phyloP scores from a whole-genome alignment of 371 early-diverging fungal genomes.

The Actinomortierella wolfii region DNA sequence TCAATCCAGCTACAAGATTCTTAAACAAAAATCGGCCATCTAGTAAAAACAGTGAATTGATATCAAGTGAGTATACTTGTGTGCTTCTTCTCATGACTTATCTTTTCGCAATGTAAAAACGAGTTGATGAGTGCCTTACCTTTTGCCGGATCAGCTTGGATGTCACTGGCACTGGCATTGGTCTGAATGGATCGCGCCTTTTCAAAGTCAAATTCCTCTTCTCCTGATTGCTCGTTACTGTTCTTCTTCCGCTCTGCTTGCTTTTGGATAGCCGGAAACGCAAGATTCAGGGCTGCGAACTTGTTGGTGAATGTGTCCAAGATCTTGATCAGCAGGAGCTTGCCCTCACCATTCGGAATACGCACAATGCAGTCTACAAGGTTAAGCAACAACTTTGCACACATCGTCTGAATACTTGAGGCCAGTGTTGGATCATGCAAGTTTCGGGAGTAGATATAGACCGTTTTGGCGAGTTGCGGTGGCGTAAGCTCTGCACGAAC shows the following conservation, averaged over 20 bases:
- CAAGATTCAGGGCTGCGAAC: conserved; percentile 73
- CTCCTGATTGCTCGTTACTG: conserved; percentile 16
- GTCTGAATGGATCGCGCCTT: conserved; percentile 80
- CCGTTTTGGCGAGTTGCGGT: conserved; percentile 77
- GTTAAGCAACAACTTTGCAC: conserved; percentile 91
- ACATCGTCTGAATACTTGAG: conserved; percentile 94
- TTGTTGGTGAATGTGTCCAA: conserved; percentile 83
- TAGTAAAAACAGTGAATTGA: conserved; percentile 5
- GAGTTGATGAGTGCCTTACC: conserved; percentile 45
- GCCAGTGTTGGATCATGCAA: conserved; percentile 89
- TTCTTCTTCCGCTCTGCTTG: conserved; percentile 47
- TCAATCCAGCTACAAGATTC: conserved; percentile 85
- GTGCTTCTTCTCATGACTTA: background rate
- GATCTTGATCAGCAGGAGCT: conserved; percentile 83
- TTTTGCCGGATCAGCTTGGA: conserved; percentile 74
- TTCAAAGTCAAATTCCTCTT: conserved; percentile 83
- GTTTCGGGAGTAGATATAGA: conserved; percentile 89
- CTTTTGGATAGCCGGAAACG: conserved; percentile 58
- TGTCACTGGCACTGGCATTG: conserved; percentile 62
- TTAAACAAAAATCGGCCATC: conserved; percentile 83
- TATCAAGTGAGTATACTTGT: background rate
- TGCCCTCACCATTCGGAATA: conserved; percentile 64
- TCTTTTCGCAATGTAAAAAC: background rate
- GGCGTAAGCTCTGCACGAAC: conserved; percentile 85
- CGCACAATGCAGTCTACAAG: conserved; percentile 86